Evolutionary conservation across 2,329 filamentous ascomycete genomes (phyloP).

Genomic region (Fusarium penzigii): DNA sequence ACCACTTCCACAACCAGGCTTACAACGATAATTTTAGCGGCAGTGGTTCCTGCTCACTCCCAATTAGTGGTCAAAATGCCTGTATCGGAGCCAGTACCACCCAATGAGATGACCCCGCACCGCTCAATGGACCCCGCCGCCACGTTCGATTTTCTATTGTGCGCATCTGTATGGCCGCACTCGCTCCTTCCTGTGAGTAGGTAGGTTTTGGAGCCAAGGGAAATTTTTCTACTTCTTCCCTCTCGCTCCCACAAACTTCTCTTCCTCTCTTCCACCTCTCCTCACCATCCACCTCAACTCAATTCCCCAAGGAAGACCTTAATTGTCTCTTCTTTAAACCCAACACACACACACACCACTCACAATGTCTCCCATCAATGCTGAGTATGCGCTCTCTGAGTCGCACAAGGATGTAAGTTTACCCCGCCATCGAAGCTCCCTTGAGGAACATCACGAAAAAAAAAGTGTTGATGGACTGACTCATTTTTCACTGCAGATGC

Average conservation of each 20-base stretch:
- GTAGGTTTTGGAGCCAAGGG: conserved; percentile 16
- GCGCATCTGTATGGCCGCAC: conserved; percentile 3
- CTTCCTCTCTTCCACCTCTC: conserved; percentile 8
- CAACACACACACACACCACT: conserved; percentile 13
- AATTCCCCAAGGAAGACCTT: conserved; percentile 13
- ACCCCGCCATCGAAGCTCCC: conserved; percentile 25
- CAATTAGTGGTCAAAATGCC: not conserved
- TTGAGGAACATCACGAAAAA: not conserved
- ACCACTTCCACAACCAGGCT: not conserved
- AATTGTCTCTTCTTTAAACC: conserved; percentile 5
- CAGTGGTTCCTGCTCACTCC: not conserved
- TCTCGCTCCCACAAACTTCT: conserved; percentile 16
- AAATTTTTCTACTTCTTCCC: conserved; percentile 24
- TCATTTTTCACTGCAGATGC: conserved; percentile 61
- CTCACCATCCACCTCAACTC: not conserved
- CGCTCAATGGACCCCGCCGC: conserved; percentile 3
- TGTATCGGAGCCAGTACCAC: conserved; percentile 1
- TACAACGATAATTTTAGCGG: not conserved
- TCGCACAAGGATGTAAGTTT: conserved; percentile 55
- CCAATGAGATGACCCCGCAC: conserved; percentile 1
- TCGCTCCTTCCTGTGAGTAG: conserved; percentile 9
- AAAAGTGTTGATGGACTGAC: conserved; percentile 10
- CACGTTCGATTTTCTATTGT: conserved; percentile 3
- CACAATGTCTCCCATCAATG: conserved; percentile 44
- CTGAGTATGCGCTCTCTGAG: conserved; percentile 54